Evolutionary conservation across 2,329 filamentous ascomycete genomes (phyloP), one percentile per base, ranked within the genome.

Genomic region (Tolypocladium album): DNA sequence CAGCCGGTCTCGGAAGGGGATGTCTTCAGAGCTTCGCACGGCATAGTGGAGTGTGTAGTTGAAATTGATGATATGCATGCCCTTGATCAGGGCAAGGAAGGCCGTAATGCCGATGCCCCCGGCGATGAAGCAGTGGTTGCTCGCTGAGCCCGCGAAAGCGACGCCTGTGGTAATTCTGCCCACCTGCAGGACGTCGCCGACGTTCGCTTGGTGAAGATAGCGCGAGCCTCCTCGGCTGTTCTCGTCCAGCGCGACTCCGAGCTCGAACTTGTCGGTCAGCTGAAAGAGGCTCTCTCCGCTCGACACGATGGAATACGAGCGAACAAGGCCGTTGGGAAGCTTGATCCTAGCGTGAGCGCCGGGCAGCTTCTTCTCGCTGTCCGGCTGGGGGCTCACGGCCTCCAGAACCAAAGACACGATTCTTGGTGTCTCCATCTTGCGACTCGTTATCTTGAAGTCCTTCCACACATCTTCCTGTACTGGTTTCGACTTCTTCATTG

Each of bases 31-130:
- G 1, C 74, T 77, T 11, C 80, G 77, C 17, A 87, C 79, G 0
- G 80, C 84, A 62, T 84, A 87, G 70, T 88, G 85, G 47, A 88
- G 69, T 27, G 75, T 73, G 43, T 77, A 79, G 60, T 78, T 77
- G 68, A 72, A 80, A 65, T 84, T 76, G 61, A 81, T 79, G 5
- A 65, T 39, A 20, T 71, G 67, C 61, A 77, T 77, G 1, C 38
- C 58, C 56, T 79, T 71, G 3, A 83, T 67, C 31, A 84, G 72
- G 0, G 74, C 66, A 11, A 88, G 66, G 63, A 88, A 88, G 0
- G 86, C 86, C 1, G 86, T 88, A 62, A 88, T 81, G 0, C 86
- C 86, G 38, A 88, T 83, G 0, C 86, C 86, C 12, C 82, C 86
- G 0, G 79, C 83, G 38, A 89, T 80, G 65, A 88, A 83, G 45